A percentile compares a stretch with the other conserved stretches of the same genome.
Evolutionary conservation across 2,329 filamentous ascomycete species (phyloP).

Genomic region (Anthostomella pinea): DNA sequence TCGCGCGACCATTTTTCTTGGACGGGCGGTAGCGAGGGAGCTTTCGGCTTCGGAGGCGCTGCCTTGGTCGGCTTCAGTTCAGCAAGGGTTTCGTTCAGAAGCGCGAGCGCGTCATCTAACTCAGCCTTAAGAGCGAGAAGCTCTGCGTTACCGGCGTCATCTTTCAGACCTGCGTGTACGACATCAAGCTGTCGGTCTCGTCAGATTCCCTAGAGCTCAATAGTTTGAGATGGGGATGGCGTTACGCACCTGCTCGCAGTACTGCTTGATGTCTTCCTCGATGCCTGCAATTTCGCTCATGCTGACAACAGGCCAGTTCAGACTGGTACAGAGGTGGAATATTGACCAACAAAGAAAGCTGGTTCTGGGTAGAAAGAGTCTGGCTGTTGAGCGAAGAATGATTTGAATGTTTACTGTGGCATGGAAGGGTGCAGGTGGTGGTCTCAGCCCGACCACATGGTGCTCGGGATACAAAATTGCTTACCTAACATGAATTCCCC

Average conservation of each 20-base stretch:
- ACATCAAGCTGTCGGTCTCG: conserved; percentile 88
- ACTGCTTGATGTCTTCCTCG: conserved; percentile 52
- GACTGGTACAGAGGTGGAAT: background rate
- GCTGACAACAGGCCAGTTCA: conserved; percentile 8
- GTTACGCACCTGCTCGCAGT: conserved; percentile 54
- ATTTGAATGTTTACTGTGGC: too few species aligned
- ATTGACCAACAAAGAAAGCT: too few species aligned
- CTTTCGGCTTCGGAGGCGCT: conserved; percentile 38
- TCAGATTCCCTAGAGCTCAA: too few species aligned
- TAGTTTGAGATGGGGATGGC: too few species aligned
- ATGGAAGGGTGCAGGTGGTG: too few species aligned
- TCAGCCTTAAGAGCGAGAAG: conserved; percentile 75
- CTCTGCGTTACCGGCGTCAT: conserved; percentile 77
- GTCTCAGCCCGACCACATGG: too few species aligned
- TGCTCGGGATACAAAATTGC: too few species aligned
- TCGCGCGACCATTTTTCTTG: conserved; percentile 76
- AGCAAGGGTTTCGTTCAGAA: conserved; percentile 76
- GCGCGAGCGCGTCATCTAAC: conserved; percentile 76
- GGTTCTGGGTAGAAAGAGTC: too few species aligned
- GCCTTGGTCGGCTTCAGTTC: conserved; percentile 67
- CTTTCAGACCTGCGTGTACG: conserved; percentile 70
- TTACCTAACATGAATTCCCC: too few species aligned
- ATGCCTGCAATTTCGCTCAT: conserved; percentile 45
- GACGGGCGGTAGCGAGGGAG: conserved; percentile 48
- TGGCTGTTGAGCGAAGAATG: too few species aligned